Evolutionary conservation across 2,329 filamentous ascomycete species (phyloP), one percentile per base, ranked within the genome.

Genomic region (Epichloe brachyelytri): DNA sequence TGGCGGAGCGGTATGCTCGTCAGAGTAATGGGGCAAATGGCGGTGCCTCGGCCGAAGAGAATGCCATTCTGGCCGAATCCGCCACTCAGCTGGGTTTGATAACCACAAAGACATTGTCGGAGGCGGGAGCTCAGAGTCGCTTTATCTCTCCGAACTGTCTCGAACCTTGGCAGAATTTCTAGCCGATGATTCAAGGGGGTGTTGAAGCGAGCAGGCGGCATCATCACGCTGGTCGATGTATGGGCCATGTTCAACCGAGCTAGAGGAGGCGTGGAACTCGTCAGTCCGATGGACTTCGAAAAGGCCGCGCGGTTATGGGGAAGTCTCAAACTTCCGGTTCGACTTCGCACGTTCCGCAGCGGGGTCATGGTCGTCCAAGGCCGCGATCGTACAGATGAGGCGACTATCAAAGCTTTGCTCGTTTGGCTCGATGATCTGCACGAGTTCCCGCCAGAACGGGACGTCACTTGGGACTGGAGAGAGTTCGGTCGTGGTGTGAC

Each of bases 161-260:
- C 79, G 88, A 36, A 91, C 90, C 59, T 68, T 95, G 4, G 90
- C 89, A 7, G 89, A 95, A 65, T 95, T 91, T 60, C 72, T 95
- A 11, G 91, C 88, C 0, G 89, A 95, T 64, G 89, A 95, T 64
- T 75, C 83, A 3, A 78, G 85, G 50, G 87, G 0, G 77, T 95
- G 1, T 71, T 95, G 20, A 82, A 82, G 52, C 82, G 80, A 55
- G 85, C 90, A 46, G 90, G 89, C 5, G 90, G 90, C 1, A 93
- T 95, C 59, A 86, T 95, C 64, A 91, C 82, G 38, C 74, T 96
- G 1, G 88, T 95, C 12, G 90, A 96, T 62, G 75, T 95, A 0
- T 96, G 89, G 89, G 88, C 89, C 30, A 81, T 94, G 56, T 97
- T 97, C 72, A 98, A 98, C 67, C 81, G 91, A 36, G 88, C 87